Evolutionary conservation across 768 basidiomycete species (phyloP).

Genomic region (Rickenella mellea): DNA sequence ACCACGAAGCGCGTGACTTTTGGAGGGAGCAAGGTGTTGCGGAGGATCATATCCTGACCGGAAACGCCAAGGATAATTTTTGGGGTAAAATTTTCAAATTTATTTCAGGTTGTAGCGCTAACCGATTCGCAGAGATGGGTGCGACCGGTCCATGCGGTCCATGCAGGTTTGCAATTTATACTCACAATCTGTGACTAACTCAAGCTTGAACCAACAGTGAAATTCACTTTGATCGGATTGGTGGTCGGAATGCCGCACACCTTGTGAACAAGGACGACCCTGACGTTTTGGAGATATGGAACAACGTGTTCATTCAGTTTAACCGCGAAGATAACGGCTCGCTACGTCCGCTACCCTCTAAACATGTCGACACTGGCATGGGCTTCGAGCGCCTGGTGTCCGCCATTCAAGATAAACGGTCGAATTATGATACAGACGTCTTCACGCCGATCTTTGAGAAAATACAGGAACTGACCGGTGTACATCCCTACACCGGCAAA

Average conservation of each 20-base stretch:
- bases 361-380: slow-evolving; percentile 99
- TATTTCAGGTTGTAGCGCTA: slow-evolving; percentile 2
- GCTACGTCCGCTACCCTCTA: slow-evolving; percentile 72
- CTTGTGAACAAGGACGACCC: slow-evolving; percentile 97
- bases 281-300: slow-evolving; percentile 97
- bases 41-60: slow-evolving; percentile 86
- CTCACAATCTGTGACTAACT: background rate
- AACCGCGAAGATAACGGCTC: slow-evolving; percentile 89
- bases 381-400: slow-evolving; percentile 98
- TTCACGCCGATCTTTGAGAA: slow-evolving; percentile 83
- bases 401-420: slow-evolving; percentile 79
- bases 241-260: slow-evolving; percentile 89
- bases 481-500: slow-evolving; percentile 78
- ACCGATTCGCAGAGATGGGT: slow-evolving; percentile 70
- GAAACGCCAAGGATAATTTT: slow-evolving; percentile 96
- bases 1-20: slow-evolving; percentile 76
- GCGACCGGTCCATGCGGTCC: slow-evolving; percentile 97
- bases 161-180: slow-evolving; percentile 50
- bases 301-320: slow-evolving; percentile 99
- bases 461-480: slow-evolving; percentile 84
- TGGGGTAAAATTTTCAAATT: slow-evolving; percentile 58
- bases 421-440: slow-evolving; percentile 98
- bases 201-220: slow-evolving; percentile 41
- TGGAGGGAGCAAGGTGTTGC: slow-evolving; percentile 87
- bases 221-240: slow-evolving; percentile 94